phyloP scores from a whole-genome alignment of 495 filamentous ascomycete species.

The Penicillium riverlandense region DNA sequence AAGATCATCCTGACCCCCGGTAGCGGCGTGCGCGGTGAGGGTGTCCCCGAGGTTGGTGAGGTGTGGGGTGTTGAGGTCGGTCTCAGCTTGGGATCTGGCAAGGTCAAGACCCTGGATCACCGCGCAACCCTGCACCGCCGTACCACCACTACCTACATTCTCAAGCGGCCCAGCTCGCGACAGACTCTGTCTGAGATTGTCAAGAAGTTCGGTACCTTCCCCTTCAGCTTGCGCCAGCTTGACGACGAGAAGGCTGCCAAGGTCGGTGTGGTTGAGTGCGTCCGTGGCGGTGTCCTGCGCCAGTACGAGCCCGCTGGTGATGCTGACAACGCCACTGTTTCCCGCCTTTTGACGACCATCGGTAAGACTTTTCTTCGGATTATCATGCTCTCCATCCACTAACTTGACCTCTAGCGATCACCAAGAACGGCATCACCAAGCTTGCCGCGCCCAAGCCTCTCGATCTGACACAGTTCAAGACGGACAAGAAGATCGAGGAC shows the following conservation, averaged over 20 bases:
- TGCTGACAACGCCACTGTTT: conserved; percentile 76
- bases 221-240: conserved; percentile 93
- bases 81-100: conserved; percentile 82
- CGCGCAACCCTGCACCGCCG: conserved; percentile 87
- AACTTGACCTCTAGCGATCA: conserved; percentile 60
- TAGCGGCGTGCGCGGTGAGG: conserved; percentile 83
- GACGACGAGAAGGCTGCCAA: conserved; percentile 96
- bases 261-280: conserved; percentile 92
- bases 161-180: conserved; percentile 88
- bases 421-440: conserved; percentile 90
- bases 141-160: conserved; percentile 78
- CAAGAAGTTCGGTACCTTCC: conserved; percentile 95
- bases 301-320: conserved; percentile 95
- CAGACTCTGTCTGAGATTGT: conserved; percentile 86
- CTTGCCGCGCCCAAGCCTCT: conserved; percentile 65
- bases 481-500: conserved; percentile 95
- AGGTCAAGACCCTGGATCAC: conserved; percentile 84
- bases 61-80: conserved; percentile 98
- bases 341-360: conserved; percentile 80
- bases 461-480: conserved; percentile 74
- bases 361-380: conserved; percentile 49
- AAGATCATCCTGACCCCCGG: conserved; percentile 91
- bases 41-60: conserved; percentile 82
- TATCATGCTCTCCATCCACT: conserved; percentile 8
- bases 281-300: conserved; percentile 79